Base-by-base conservation (phyloP, 441 rosid genomes). In the Mallotus japonicus region DNA sequence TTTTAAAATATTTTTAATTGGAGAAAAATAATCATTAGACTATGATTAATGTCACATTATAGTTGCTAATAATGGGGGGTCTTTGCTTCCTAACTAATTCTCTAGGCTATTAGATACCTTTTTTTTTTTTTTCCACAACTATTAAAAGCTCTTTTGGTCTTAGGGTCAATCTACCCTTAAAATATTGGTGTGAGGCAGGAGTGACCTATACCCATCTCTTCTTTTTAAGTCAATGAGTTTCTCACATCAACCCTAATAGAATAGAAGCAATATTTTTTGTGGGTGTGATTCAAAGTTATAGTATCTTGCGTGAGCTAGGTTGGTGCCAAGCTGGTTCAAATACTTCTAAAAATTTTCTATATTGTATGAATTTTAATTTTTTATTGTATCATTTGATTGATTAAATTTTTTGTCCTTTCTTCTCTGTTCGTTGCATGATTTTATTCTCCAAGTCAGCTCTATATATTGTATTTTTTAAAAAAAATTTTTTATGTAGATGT, bases 371-470 rank as follows among this genome's bases (percentile, higher is more conserved):
- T 14, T 13, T 32, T 0, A 11, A 16, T 8, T 17, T 28, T 2
- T 28, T 28, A 28, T 28, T 28, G 3, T 64, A 11, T 46, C 7
- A 54, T 40, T 42, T 58, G 58, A 61, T 54, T 55, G 3, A 3
- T 19, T n/a, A 44, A 7, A 7, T 7, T 44, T 44, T 53, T 77
- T 61, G 69, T 72, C 73, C 19, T 61, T 67, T 67, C 37, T 54
- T 67, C 76, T 34, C 13, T 50, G 20, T 77, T 60, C 69, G 56
- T 54, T 77, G 73, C 76, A 77, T 72, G 73, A 34, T 46, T 72
- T 53, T 49, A 37, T 37, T 42, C 51, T 59, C 76, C 73, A 72
- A 28, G 73, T 72, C 76, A 53, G 69, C 73, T 72, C 42, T 47
- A 13, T 37, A 40, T 67, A 60, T 72, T 44, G 19, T 60, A n/a